phyloP scores from a whole-genome alignment of 73 alveolate genomes.

The Paramecium sonneborni region DNA sequence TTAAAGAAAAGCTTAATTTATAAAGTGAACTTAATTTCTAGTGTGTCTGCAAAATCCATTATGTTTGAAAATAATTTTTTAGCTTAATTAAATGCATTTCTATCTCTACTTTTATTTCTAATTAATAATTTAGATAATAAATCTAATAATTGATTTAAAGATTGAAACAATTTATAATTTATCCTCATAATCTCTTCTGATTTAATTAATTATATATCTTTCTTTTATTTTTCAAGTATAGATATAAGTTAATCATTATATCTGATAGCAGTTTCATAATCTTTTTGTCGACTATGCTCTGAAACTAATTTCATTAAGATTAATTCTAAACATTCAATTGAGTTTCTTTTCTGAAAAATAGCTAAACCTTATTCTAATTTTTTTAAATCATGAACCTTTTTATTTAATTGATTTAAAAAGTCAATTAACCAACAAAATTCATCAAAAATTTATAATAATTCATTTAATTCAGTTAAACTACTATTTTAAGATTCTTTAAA shows the following conservation, averaged over 20 bases:
- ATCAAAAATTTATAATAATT: neutral
- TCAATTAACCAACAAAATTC: conserved; percentile 15
- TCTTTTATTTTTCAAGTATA: conserved; percentile 18
- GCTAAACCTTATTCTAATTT: conserved; percentile 21
- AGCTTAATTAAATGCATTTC: conserved; percentile 24
- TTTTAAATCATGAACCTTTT: neutral
- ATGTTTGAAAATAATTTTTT: conserved; percentile 3
- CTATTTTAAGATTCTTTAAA: neutral
- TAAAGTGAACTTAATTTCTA: conserved; percentile 22
- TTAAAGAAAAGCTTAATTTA: conserved; percentile 19
- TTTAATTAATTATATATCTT: neutral
- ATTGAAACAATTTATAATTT: neutral
- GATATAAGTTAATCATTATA: neutral
- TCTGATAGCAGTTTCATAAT: neutral
- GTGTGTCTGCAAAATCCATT: conserved; percentile 46
- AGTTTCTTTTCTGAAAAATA: neutral
- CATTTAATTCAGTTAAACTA: neutral
- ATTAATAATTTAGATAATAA: conserved; percentile 34
- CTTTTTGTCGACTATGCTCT: neutral
- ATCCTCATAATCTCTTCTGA: neutral
- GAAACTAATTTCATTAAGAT: neutral
- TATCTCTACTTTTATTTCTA: conserved; percentile 34
- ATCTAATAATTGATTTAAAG: conserved; percentile 41
- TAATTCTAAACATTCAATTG: conserved; percentile 14
- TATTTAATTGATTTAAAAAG: neutral